Base-by-base conservation (phyloP, 1,284 basidiomycete genomes). In the Trametes polyzona region DNA sequence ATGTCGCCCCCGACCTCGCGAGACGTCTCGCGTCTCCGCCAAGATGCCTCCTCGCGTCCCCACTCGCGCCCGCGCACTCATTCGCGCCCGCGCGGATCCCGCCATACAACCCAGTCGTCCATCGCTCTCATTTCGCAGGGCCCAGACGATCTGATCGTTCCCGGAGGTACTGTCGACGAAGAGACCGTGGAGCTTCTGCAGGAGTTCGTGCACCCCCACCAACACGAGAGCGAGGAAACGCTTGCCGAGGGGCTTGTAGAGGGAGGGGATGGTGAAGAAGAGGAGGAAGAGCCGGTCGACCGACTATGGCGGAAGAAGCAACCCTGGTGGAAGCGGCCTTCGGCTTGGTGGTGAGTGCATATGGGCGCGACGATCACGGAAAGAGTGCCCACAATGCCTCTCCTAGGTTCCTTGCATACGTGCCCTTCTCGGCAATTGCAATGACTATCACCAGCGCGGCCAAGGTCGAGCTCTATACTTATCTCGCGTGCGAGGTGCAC, bases 301-400 rank as follows among this genome's bases (percentile, higher is more conserved):
- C 52, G 55, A 21, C 64, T 65, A 35, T 64, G 57, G 65, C 66
- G 53, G 67, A 69, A 62, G 52, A 65, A 42, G 27, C 73, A 78
- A 35, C 83, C 87, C 0, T 90, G 88, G 88, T 90, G 85, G 81
- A 87, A 74, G 69, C 74, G 78, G 46, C 88, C 89, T 7, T 87
- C 87, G 0, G 78, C 86, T 0, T 80, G 77, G 73, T 92, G 90
- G 89, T 89, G 63, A 61, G 82, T 74, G 16, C 30, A n/a, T n/a
- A n/a, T n/a, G n/a, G n/a, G n/a, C n/a, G n/a, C n/a, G n/a, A n/a
- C n/a, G n/a, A n/a, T n/a, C n/a, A n/a, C n/a, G n/a, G n/a, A n/a
- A n/a, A n/a, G n/a, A n/a, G n/a, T n/a, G n/a, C n/a, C n/a, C n/a
- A n/a, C n/a, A n/a, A 35, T 40, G 27, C 12, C n/a, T 9, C 24